phyloP scores from a whole-genome alignment of 2,329 filamentous ascomycete genomes.

The Cercospora janseana region DNA sequence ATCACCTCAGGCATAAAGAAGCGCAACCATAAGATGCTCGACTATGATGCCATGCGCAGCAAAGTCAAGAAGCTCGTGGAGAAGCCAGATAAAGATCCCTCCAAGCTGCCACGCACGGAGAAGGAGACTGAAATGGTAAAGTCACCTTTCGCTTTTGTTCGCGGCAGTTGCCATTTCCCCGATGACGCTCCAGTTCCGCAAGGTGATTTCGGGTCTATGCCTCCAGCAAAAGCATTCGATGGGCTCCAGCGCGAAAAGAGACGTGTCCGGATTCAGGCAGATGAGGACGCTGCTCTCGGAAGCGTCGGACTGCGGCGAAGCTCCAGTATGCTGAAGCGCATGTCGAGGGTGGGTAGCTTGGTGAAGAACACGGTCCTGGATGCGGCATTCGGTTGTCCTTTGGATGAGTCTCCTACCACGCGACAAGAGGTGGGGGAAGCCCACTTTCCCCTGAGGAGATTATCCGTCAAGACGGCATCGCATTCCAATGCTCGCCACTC shows the following conservation, averaged over 20 bases:
- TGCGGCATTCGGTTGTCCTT: conserved; percentile 7
- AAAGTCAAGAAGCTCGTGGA: conserved; percentile 97
- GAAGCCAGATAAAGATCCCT: conserved; percentile 97
- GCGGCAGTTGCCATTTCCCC: conserved; percentile 12
- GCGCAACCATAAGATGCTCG: conserved; percentile 94
- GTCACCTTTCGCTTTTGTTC: conserved; percentile 21
- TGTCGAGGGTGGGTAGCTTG: conserved; percentile 16
- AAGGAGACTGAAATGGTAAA: conserved; percentile 83
- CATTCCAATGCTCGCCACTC: conserved; percentile 1
- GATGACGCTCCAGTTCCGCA: conserved; percentile 10
- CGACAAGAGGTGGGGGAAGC: background rate
- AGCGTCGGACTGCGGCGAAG: conserved; percentile 23
- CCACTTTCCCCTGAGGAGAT: background rate
- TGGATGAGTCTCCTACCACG: conserved; percentile 1
- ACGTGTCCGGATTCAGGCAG: conserved; percentile 7
- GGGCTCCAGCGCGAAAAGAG: conserved; percentile 23
- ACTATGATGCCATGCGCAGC: conserved; percentile 93
- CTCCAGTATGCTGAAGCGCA: conserved; percentile 17
- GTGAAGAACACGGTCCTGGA: conserved; percentile 19
- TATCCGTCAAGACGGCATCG: background rate
- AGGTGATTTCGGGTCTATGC: conserved; percentile 25
- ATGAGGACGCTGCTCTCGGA: conserved; percentile 21
- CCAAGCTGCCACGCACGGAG: conserved; percentile 91
- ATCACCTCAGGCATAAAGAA: conserved; percentile 77
- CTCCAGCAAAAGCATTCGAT: conserved; percentile 32